A percentile compares a stretch with the other conserved stretches of the same genome.
phyloP scores from a whole-genome alignment of 805 yeast genomes.

The Kazachstania psychrophila region DNA sequence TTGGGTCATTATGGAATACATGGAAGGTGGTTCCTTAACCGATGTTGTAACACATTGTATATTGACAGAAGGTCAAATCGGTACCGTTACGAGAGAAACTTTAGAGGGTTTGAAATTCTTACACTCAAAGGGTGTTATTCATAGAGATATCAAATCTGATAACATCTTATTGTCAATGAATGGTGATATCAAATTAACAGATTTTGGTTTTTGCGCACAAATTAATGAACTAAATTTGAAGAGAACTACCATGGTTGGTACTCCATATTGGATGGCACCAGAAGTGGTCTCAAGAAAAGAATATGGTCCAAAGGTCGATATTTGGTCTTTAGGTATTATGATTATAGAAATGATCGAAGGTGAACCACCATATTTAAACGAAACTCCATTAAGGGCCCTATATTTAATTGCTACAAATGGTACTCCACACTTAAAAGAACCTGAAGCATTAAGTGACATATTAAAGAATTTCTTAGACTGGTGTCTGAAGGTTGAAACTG shows the following conservation, averaged over 20 bases:
- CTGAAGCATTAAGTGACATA: constrained; percentile 61
- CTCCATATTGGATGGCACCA: constrained; percentile 99
- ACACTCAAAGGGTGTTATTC: constrained; percentile 88
- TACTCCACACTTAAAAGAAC: constrained; percentile 86
- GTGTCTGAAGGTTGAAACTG: constrained; percentile 77
- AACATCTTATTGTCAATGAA: constrained; percentile 72
- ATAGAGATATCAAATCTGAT: constrained; percentile 93
- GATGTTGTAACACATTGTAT: constrained; percentile 86
- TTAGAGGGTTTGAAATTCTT: constrained; percentile 75
- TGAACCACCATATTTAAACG: constrained; percentile 96
- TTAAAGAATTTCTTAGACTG: constrained; percentile 63
- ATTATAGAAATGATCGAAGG: constrained; percentile 98
- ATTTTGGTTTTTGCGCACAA: constrained; percentile 95
- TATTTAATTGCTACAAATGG: constrained; percentile 95
- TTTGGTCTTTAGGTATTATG: constrained; percentile 98
- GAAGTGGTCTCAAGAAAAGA: constrained; percentile 93
- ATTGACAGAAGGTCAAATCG: constrained; percentile 90
- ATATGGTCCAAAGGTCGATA: constrained; percentile 93
- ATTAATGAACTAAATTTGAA: constrained; percentile 70
- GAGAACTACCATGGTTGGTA: constrained; percentile 97
- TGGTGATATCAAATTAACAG: constrained; percentile 91
- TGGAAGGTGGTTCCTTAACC: constrained; percentile 97
- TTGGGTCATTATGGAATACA: constrained; percentile 98
- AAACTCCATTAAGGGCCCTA: constrained; percentile 87
- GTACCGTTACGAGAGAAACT: constrained; percentile 89